Conservation (phyloP, 164 flowering plant genomes). For the Piper longum region DNA sequence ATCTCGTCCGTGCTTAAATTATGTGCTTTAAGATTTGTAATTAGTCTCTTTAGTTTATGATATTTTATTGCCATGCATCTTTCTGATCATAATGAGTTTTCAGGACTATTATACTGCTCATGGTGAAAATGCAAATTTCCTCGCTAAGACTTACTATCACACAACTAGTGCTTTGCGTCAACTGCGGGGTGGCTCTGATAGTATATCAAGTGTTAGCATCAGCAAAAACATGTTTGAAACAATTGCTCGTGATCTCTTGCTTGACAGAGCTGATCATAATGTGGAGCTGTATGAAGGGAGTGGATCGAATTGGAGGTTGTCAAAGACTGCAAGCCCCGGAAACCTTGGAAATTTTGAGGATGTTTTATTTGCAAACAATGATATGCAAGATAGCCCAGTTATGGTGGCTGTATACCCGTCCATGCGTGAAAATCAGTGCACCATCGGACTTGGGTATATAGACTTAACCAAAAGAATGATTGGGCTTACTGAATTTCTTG, state of each 20-base stretch:
- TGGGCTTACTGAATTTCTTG: slow-evolving; percentile 85
- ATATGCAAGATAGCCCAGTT: slow-evolving; percentile 89
- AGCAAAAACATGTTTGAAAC: slow-evolving; percentile 93
- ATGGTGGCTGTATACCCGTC: slow-evolving; percentile 48
- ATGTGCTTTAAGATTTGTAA: too few relatives aligned
- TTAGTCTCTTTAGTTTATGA: background rate
- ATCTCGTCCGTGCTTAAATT: too few relatives aligned
- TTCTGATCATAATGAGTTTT: slow-evolving; percentile 3
- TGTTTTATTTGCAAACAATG: slow-evolving; percentile 84
- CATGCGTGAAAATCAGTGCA: slow-evolving; percentile 58
- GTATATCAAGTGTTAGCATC: slow-evolving; percentile 70
- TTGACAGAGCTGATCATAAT: slow-evolving; percentile 86
- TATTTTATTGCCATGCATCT: background rate
- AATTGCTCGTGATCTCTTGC: slow-evolving; percentile 73
- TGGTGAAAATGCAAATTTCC: slow-evolving; percentile 81
- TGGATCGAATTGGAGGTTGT: slow-evolving; percentile 84
- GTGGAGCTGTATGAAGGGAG: slow-evolving; percentile 94
- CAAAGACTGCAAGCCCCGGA: slow-evolving; percentile 83
- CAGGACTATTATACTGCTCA: slow-evolving; percentile 95
- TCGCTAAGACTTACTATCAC: slow-evolving; percentile 81
- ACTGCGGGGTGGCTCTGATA: slow-evolving; percentile 61
- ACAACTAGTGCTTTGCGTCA: slow-evolving; percentile 84
- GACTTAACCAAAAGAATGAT: slow-evolving; percentile 66
- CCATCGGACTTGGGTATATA: slow-evolving; percentile 61
- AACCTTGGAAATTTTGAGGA: slow-evolving; percentile 92